Base-by-base conservation (phyloP, 768 basidiomycete genomes). In the Leccinum disarticulatum region DNA sequence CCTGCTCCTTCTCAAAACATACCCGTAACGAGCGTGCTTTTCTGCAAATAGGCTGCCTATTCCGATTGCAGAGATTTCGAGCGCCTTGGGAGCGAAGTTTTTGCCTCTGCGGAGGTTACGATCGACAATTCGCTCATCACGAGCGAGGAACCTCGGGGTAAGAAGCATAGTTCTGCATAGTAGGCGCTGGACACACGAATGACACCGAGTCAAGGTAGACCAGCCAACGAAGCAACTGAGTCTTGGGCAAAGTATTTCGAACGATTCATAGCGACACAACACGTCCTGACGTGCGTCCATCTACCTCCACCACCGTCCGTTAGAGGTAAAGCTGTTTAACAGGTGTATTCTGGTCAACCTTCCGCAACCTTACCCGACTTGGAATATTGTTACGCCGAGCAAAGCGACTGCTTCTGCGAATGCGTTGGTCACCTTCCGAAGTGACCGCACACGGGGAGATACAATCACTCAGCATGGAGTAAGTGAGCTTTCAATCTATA, bases 281-380 rank as follows among this genome's bases (percentile, higher is more conserved):
- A 70, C 35, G 6, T 71, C 33, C 30, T 65, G 61, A 71, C 66
- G 70, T 65, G 11, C 49, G 64, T 65, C n/a, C 36, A 13, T 47
- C 27, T 43, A 4, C 8, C 31, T 30, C 47, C 27, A 15, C 27
- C n/a, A n/a, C 25, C 51, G 13, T 50, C 17, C 14, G 3, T 47
- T 47, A 19, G 27, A 57, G 10, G 19, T n/a, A 54, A 52, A 38
- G 6, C 27, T 6, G 17, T 14, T 19, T 8, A 30, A 52, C 27
- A 69, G 70, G n/a, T 65, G 66, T 33, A 49, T 69, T 52, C 52
- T 71, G 31, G 66, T 69, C 19, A 64, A 69, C 60, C 70, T 71
- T 48, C 69, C 70, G 6, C 68, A 70, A 49, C 70, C 70, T 43
- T 56, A 33, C 3, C 61, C 61, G 1, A 57, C 53, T 22, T 65